A percentile compares a stretch with the other conserved stretches of the same genome.
These are phyloP conservation scores for Mycena leptocephala DNA, from an alignment of 768 basidiomycete species.

Conservation along the genomic window DNA sequence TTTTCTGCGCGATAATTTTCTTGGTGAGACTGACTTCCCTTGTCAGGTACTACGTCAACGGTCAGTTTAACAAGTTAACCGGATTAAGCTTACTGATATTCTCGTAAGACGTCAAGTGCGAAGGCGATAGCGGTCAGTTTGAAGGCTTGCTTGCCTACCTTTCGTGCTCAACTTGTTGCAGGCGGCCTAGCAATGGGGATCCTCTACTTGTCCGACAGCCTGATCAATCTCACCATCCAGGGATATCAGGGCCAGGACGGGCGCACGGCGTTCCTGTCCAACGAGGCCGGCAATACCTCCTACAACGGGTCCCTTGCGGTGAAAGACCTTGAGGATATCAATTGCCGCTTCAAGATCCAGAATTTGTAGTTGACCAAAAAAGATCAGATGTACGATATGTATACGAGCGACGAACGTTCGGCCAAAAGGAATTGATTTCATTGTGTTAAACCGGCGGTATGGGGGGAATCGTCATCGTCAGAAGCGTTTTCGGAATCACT, in stretches of 20 bases:
- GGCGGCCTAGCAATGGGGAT: background rate
- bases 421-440: background rate
- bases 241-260: conserved; percentile 20
- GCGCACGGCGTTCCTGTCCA: conserved; percentile 17
- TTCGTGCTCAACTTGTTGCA: background rate
- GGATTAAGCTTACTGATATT: background rate
- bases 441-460: background rate
- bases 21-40: background rate
- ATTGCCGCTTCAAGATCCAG: conserved; percentile 14
- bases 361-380: conserved; percentile 19
- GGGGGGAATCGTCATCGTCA: background rate
- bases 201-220: background rate
- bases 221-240: conserved; percentile 8
- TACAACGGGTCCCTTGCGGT: conserved; percentile 10
- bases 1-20: background rate
- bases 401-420: too few relatives aligned
- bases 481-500: background rate
- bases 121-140: background rate
- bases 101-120: conserved; percentile 13
- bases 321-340: background rate
- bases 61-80: background rate
- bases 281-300: conserved; percentile 5
- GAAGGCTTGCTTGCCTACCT: background rate
- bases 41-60: conserved; percentile 12
- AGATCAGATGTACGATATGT: background rate